phyloP scores from a whole-genome alignment of 1,284 basidiomycete species.

The Fomitopsis schrenkii region DNA sequence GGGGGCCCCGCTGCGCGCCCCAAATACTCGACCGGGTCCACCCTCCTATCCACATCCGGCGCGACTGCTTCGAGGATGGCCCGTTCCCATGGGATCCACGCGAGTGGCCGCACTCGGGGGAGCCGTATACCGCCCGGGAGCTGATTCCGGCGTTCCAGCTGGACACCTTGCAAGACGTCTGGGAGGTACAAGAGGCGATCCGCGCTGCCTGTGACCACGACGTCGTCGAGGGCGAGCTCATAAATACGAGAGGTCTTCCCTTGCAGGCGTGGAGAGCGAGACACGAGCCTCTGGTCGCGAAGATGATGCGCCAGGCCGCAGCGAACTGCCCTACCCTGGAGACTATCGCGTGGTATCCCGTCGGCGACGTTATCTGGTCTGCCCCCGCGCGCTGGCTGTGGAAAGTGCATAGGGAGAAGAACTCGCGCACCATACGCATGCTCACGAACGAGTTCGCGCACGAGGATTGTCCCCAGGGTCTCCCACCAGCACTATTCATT shows the following conservation, averaged over 20 bases:
- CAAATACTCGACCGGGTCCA: background rate
- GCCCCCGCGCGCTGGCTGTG: background rate
- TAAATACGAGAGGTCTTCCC: constrained; percentile 2
- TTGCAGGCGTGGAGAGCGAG: constrained; percentile 9
- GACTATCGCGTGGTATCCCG: constrained; percentile 11
- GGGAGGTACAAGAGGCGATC: background rate
- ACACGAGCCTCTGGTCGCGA: background rate
- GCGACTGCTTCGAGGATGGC: background rate
- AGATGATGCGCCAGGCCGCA: constrained; percentile 1
- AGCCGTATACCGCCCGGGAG: background rate
- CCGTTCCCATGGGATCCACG: background rate
- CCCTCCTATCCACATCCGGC: background rate
- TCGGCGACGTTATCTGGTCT: background rate
- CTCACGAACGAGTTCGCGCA: background rate
- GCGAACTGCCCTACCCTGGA: constrained; percentile 9
- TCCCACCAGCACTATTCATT: background rate
- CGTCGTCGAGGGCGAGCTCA: background rate
- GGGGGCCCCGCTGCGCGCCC: background rate
- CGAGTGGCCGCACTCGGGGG: background rate
- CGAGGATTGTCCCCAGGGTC: background rate
- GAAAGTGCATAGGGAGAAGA: background rate
- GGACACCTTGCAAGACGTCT: background rate
- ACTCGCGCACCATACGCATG: background rate
- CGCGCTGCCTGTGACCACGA: background rate
- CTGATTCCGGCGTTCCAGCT: background rate